Conservation (phyloP, 1,284 basidiomycete genomes). For the Ceratobasidium sp. region DNA sequence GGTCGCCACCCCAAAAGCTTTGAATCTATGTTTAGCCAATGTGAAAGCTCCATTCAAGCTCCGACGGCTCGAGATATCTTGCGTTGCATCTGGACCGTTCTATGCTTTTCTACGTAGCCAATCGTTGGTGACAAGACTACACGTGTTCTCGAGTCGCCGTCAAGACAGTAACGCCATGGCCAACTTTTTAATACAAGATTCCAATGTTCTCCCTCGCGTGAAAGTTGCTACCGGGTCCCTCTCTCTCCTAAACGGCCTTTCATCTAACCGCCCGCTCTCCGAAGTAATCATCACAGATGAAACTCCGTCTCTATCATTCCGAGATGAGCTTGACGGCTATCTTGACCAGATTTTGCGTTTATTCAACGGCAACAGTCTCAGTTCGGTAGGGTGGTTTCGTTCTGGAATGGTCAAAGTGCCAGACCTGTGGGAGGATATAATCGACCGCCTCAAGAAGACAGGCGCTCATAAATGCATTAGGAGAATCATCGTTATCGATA, state of each 20-base stretch:
- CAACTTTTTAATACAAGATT: not conserved
- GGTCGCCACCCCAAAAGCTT: not conserved
- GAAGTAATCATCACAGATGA: not conserved
- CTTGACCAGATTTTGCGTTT: not conserved
- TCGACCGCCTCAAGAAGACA: not conserved
- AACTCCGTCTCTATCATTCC: not conserved
- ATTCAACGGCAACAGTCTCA: not conserved
- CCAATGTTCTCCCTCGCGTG: not conserved
- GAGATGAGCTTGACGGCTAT: not conserved
- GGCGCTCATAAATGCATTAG: not conserved
- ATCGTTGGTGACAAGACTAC: not conserved
- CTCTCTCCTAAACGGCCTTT: not conserved
- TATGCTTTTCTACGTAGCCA: not conserved
- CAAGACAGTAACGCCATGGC: not conserved
- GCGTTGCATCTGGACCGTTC: not conserved
- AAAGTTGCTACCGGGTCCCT: not conserved
- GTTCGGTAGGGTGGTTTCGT: slow-evolving; percentile 3
- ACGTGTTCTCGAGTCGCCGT: not conserved
- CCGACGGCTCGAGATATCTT: not conserved
- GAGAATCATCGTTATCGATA: not conserved
- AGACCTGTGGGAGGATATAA: not conserved
- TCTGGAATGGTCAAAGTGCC: not conserved
- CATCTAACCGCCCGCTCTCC: not conserved
- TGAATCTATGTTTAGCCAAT: not conserved
- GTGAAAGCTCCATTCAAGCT: slow-evolving; percentile 11